Percentiles rank a stretch among this genome's conserved stretches.
Conservation (phyloP, 768 basidiomycete species). For the Gyrodon lividus region DNA sequence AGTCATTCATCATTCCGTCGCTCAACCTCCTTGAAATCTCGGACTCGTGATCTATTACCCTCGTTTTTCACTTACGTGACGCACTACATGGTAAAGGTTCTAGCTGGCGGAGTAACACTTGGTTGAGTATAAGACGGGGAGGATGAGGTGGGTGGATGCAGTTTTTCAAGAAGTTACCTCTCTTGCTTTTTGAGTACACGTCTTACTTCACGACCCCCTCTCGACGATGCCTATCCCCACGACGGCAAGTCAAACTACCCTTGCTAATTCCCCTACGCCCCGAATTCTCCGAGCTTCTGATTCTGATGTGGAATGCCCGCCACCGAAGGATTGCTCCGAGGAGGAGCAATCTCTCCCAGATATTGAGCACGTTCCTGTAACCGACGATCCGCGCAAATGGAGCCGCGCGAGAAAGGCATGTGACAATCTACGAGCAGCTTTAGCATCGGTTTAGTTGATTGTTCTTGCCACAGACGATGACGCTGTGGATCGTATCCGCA, state of each 20-base stretch:
- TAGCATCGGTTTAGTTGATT: not conserved
- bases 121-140: conserved; percentile 21
- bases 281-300: conserved; percentile 1
- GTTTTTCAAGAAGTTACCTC: not conserved
- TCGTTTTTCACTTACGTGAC: not conserved
- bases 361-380: conserved; percentile 42
- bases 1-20: too few relatives aligned
- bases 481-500: conserved; percentile 26
- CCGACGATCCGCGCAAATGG: conserved; percentile 65
- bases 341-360: conserved; percentile 17
- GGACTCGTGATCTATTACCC: too few relatives aligned
- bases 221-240: conserved; percentile 12
- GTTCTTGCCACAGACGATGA: conserved; percentile 18
- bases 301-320: conserved; percentile 1
- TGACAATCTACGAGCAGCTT: not conserved
- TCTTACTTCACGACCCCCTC: conserved; percentile 3
- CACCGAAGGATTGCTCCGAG: conserved; percentile 1
- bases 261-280: not conserved
- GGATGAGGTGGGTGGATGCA: conserved; percentile 3
- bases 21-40: too few relatives aligned
- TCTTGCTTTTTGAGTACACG: conserved; percentile 5
- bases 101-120: not conserved
- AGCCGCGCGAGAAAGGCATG: conserved; percentile 52
- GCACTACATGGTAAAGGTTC: not conserved
- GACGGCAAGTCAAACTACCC: not conserved